Evolutionary conservation across 257 asterid species (phyloP).

Genomic region (Penstemon newberryi): DNA sequence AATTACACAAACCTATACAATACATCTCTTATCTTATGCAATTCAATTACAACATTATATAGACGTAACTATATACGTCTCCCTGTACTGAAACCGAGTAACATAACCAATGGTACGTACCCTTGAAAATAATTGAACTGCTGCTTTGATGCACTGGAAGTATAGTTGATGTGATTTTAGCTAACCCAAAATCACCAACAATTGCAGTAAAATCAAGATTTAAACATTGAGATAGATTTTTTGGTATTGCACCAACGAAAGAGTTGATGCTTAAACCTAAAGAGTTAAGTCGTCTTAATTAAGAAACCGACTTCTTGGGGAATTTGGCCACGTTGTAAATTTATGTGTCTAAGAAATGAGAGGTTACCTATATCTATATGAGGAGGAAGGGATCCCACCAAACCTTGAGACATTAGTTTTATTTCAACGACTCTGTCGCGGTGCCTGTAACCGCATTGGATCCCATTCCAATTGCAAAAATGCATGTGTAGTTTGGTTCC

Average conservation of each 20-base stretch:
- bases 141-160: not conserved
- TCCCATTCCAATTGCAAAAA: constrained; percentile 35
- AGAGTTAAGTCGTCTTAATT: constrained; percentile 24
- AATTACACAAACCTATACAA: not conserved
- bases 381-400: constrained; percentile 38
- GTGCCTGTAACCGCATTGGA: constrained; percentile 30
- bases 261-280: constrained; percentile 30
- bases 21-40: constrained; percentile 14
- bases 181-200: too few relatives aligned
- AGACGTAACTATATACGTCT: constrained; percentile 38
- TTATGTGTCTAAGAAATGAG: constrained; percentile 30
- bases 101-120: constrained; percentile 33
- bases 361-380: constrained; percentile 46
- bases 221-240: constrained; percentile 25
- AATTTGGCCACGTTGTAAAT: constrained; percentile 27
- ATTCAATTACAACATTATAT: constrained; percentile 23
- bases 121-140: constrained; percentile 21
- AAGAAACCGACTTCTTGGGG: constrained; percentile 35
- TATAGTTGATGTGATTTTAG: constrained; percentile 24
- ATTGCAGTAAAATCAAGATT: constrained; percentile 32
- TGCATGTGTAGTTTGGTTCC: constrained; percentile 28
- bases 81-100: constrained; percentile 34
- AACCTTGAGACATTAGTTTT: constrained; percentile 23
- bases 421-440: constrained; percentile 29
- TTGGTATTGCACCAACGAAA: constrained; percentile 35